A percentile compares a stretch with the other conserved stretches of the same genome.
Conservation (phyloP, 2,329 filamentous ascomycete species). For the Talaromyces sp. region DNA sequence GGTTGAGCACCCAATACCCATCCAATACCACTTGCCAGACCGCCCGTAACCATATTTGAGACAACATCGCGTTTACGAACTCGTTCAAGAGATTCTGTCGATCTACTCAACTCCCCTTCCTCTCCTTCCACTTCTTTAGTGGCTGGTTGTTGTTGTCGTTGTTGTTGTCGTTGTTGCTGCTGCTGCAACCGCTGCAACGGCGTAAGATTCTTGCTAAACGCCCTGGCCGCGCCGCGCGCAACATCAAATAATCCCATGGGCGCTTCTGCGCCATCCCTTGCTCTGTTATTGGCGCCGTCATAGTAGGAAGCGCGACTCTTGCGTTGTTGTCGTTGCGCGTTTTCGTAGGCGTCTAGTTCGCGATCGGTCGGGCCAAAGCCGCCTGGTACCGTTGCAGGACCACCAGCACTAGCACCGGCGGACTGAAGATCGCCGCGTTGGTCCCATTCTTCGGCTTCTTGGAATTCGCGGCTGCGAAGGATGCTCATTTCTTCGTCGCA, state of each 20-base stretch:
- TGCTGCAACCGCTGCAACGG: slow-evolving; percentile 31
- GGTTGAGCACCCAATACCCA: slow-evolving; percentile 60
- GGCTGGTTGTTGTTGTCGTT: neutral
- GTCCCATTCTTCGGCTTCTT: slow-evolving; percentile 59
- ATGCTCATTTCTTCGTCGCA: slow-evolving; percentile 59
- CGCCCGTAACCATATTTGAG: slow-evolving; percentile 61
- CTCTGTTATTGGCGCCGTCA: slow-evolving; percentile 11
- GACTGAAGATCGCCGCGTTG: slow-evolving; percentile 48
- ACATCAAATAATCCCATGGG: slow-evolving; percentile 53
- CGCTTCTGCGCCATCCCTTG: slow-evolving; percentile 38
- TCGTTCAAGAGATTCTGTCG: slow-evolving; percentile 22
- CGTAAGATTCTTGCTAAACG: slow-evolving; percentile 49
- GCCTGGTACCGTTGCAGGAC: slow-evolving; percentile 36
- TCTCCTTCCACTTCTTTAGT: neutral
- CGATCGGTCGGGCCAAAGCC: slow-evolving; percentile 44
- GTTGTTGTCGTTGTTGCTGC: neutral
- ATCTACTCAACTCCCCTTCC: slow-evolving; percentile 18
- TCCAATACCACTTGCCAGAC: slow-evolving; percentile 60
- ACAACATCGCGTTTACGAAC: slow-evolving; percentile 55
- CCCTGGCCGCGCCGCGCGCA: slow-evolving; percentile 48
- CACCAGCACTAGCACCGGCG: neutral
- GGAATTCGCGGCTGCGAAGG: slow-evolving; percentile 53
- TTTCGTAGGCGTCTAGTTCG: slow-evolving; percentile 47
- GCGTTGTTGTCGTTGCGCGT: slow-evolving; percentile 38
- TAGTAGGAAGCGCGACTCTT: slow-evolving; percentile 21